phyloP scores from a whole-genome alignment of 225 moss, liverwort and hornwort genomes.

The Marchantia paleacea region DNA sequence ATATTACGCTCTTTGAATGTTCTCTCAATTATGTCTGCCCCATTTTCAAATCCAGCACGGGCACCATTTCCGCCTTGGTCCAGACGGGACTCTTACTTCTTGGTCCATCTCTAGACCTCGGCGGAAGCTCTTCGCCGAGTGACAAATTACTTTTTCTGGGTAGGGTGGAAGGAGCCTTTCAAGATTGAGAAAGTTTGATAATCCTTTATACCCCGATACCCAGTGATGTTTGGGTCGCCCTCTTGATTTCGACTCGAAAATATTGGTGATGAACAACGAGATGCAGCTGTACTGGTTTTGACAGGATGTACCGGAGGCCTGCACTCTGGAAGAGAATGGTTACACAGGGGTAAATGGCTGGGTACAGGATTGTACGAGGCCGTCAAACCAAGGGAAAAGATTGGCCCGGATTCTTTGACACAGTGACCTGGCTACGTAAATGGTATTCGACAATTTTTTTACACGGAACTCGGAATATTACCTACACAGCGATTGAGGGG shows the following conservation, averaged over 20 bases:
- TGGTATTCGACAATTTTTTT: neutral
- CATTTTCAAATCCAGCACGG: neutral
- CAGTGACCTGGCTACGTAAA: neutral
- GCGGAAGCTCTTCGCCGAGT: neutral
- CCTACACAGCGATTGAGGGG: neutral
- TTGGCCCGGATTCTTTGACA: neutral
- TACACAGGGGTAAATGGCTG: neutral
- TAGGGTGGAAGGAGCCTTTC: neutral
- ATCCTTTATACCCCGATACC: neutral
- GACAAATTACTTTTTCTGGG: neutral
- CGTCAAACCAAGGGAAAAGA: neutral
- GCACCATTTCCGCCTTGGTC: neutral
- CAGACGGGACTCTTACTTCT: neutral
- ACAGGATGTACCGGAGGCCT: neutral
- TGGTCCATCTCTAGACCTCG: neutral
- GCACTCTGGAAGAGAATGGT: neutral
- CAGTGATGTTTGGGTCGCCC: neutral
- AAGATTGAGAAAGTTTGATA: neutral
- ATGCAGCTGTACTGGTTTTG: neutral
- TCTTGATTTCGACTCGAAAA: neutral
- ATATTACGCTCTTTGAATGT: slow-evolving; percentile 1
- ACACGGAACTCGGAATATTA: neutral
- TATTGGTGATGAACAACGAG: neutral
- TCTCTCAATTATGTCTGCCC: slow-evolving; percentile 1
- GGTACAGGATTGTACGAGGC: neutral